Base-by-base conservation (phyloP, 768 basidiomycete genomes). In the Trametes meyenii region DNA sequence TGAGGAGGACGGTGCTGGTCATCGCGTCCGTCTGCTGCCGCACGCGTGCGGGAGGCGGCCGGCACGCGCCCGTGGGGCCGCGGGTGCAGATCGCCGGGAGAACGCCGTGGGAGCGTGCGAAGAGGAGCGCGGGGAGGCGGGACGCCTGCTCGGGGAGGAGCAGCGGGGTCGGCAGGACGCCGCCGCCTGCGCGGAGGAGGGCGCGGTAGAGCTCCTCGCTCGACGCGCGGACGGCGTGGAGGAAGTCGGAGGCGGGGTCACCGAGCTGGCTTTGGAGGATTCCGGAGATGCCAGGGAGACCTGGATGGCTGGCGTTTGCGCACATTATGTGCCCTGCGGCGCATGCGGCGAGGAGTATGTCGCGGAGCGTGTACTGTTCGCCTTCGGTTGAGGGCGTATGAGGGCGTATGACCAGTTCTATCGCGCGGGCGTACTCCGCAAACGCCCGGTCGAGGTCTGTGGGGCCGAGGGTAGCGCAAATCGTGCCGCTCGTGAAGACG, bases 371-470 rank as follows among this genome's bases (percentile, higher is more conserved):
- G 36, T 76, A 74, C 26, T 66, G 67, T 24, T 65, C 64, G 17
- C 48, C 56, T 26, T 67, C 61, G 50, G 61, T 51, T 45, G 61
- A 64, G 1, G 62, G 68, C 7, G 62, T 49, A 11, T 73, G 72
- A 11, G 76, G 70, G 33, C 72, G 72, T n/a, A 81, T 68, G 13
- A 72, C 73, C 50, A 80, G 61, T 46, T 83, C 81, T 49, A 83
- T 69, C 13, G 77, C 79, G 44, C 75, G 71, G 50, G 78, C 70
- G 61, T 81, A 78, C 51, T 81, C 75, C 29, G 67, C 63, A 4
- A 76, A 67, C 40, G 75, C 76, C 29, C 67, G 60, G 19, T 70
- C 68, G 52, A 70, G 68, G 46, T 63, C 68, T 42, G 61, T 65
- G 63, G 73, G 61, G 63, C 66, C 71, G 35, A 72, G 74, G 66